Evolutionary conservation across 768 basidiomycete genomes (phyloP).

Genomic region (Dioszegia hungarica): DNA sequence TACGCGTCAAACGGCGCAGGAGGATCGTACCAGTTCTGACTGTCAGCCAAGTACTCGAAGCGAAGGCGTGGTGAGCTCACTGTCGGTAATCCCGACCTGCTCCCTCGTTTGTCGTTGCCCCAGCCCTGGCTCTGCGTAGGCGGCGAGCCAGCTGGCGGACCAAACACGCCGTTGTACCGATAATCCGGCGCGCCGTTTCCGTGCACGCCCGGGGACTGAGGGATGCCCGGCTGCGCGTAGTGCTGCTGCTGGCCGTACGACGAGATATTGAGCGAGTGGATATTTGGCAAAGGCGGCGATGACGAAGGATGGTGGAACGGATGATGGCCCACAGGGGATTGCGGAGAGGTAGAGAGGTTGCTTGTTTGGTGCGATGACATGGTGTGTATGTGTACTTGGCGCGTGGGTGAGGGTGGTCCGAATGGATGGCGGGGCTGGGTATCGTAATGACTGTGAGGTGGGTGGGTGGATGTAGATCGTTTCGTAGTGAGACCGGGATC

Average conservation of each 20-base stretch:
- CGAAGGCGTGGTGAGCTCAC: conserved; percentile 6
- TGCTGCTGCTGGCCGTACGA: conserved; percentile 14
- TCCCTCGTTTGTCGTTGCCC: conserved; percentile 27
- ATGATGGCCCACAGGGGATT: neutral
- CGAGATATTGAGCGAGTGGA: conserved; percentile 38
- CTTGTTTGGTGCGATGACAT: conserved; percentile 6
- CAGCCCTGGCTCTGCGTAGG: conserved; percentile 8
- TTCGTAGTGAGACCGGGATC: neutral
- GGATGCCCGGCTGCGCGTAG: neutral
- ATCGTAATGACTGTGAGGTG: neutral
- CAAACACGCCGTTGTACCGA: conserved; percentile 40
- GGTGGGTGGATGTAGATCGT: too few species aligned
- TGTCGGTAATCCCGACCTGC: conserved; percentile 27
- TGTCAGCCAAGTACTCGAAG: neutral
- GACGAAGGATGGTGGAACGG: conserved; percentile 11
- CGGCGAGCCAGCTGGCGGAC: conserved; percentile 23
- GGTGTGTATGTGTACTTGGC: neutral
- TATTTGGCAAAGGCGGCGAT: conserved; percentile 37
- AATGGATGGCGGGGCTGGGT: too few species aligned
- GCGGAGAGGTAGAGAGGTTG: neutral
- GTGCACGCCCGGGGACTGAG: neutral
- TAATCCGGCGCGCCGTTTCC: conserved; percentile 17
- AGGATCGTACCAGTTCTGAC: conserved; percentile 37
- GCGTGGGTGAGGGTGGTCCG: too few species aligned
- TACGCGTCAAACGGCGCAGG: conserved; percentile 35